Evolutionary conservation across 371 early-diverging fungal species (phyloP), one percentile per base, ranked within the genome.

Genomic region (Rhizopus delemar): DNA sequence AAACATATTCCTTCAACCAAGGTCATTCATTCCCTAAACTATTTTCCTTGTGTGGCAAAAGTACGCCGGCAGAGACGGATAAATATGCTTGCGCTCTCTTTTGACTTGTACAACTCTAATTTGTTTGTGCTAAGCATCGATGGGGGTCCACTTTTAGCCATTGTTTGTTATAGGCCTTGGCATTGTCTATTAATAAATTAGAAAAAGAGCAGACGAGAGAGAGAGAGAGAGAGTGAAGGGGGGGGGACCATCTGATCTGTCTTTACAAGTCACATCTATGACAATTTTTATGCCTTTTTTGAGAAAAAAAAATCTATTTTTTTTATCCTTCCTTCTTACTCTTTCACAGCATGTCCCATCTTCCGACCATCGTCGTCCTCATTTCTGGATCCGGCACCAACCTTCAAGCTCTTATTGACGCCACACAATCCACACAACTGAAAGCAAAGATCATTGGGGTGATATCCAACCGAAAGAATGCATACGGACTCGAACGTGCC

Each of bases 301-400:
- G 22, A 35, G 16, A 59, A 39, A 43, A 46, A 41, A 60, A 39
- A 39, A 41, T 49, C 50, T 15, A 16, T 41, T 35, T 41, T 35
- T 52, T 31, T 29, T 8, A 29, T 50, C 28, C 39, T 34, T 60
- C 29, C 11, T 51, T 43, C 28, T 43, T 13, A 11, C 32, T 53
- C 2, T 32, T 31, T 11, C 38, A 8, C 53, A 41, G 4, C 22
- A 63, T 68, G 63, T 36, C 63, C 15, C 28, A 15, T 12, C 36
- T 57, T 41, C 85, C 84, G 51, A 81, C 82, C 33, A 79, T 96
- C 63, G 92, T 94, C 46, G 95, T 98, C 36, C 85, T 96, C 51
- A 93, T 98, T 61, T 94, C 95, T 6, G 98, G 98, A 50, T 93
- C 87, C 63, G 98, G 98, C 22, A 84, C 93, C 43, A 98, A 98